Evolutionary conservation across 2,329 filamentous ascomycete genomes (phyloP), one percentile per base, ranked within the genome.

Genomic region (Periglandula ipomoeae): DNA sequence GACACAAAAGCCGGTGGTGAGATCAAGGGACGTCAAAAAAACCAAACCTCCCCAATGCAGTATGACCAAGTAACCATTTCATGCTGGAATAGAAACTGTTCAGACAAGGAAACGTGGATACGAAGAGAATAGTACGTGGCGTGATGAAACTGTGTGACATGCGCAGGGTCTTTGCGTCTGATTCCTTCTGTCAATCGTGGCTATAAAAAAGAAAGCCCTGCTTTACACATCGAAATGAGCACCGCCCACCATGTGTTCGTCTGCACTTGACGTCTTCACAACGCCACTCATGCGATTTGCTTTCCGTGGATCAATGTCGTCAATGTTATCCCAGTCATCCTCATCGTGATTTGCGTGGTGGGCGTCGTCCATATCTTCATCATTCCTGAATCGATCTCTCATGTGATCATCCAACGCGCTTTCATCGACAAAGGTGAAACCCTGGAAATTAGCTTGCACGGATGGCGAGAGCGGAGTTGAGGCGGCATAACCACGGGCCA

Each of bases 371-470:
- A 82, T 82, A 22, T 81, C 75, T 53, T 84, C 79, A 43, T 79
- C 73, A 47, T 65, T 67, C 51, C 70, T 60, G 48, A 63, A 59
- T 45, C 72, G 69, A 52, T 74, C 74, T 49, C 70, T 68, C 81
- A 88, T 89, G 56, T 93, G 84, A 54, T 91, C 88, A 46, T 97
- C 90, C 49, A 98, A 83, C 2, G 88, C 87, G 61, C 88, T 96
- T 70, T 97, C 91, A 59, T 97, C 93, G n/a, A 97, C 93, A 65
- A 95, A 98, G 0, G 93, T 98, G 68, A 98, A 98, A 30, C 93
- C 93, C 61, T 93, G 88, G 73, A 98, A 98, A 63, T 97, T 96
- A 54, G 91, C 93, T 69, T 98, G 93, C 69, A 96, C 90, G 2
- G 89, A 94, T 0, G 93, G 93, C 13, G 89, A 95, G 22, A 98